These are phyloP conservation scores for Yamadazyma diospyri DNA, from an alignment of 1,139 yeast genomes.

Conservation along the genomic window DNA sequence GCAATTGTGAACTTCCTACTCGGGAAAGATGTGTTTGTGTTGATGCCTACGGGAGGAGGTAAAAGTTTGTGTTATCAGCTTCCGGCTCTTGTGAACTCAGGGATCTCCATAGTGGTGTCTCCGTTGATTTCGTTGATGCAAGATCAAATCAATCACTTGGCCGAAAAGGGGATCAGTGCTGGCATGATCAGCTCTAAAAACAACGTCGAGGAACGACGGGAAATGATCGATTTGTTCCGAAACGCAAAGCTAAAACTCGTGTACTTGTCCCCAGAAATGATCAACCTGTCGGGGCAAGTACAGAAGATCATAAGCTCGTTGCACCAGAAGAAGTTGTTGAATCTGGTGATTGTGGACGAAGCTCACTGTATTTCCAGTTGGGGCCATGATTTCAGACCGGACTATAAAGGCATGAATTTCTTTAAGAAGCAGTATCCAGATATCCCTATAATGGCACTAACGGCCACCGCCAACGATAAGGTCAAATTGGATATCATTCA, in stretches of 20 bases:
- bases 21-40: slow-evolving; percentile 86
- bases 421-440: slow-evolving; percentile 73
- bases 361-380: slow-evolving; percentile 98
- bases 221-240: slow-evolving; percentile 58
- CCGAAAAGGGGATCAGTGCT: slow-evolving; percentile 65
- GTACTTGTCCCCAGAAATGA: slow-evolving; percentile 94
- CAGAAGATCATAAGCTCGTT: slow-evolving; percentile 60
- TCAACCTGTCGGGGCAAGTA: slow-evolving; percentile 70
- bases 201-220: slow-evolving; percentile 58
- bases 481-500: slow-evolving; percentile 85
- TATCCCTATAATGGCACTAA: slow-evolving; percentile 91
- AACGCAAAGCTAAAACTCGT: slow-evolving; percentile 71
- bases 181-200: slow-evolving; percentile 87
- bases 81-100: slow-evolving; percentile 77
- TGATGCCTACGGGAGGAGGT: slow-evolving; percentile 99
- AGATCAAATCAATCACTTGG: slow-evolving; percentile 87
- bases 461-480: slow-evolving; percentile 95
- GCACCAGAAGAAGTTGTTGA: slow-evolving; percentile 54
- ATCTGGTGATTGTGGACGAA: slow-evolving; percentile 92
- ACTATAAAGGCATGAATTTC: slow-evolving; percentile 75
- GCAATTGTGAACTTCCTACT: slow-evolving; percentile 79
- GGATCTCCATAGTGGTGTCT: slow-evolving; percentile 89
- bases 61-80: slow-evolving; percentile 93
- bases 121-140: slow-evolving; percentile 97
- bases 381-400: slow-evolving; percentile 99